Conservation (phyloP, 306 rosid species). For the Betula pendula region DNA sequence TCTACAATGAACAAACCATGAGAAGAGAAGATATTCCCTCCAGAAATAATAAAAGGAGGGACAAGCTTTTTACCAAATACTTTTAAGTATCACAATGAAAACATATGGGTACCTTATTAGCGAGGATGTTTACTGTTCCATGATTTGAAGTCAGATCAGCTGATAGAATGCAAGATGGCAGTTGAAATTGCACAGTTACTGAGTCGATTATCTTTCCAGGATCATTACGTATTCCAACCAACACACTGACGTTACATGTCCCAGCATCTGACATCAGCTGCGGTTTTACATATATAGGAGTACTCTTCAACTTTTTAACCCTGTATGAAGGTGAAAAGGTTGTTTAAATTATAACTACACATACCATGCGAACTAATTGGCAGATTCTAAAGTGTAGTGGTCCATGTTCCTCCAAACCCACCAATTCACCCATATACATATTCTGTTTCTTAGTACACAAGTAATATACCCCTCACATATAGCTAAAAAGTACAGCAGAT, state of each 20-base stretch:
- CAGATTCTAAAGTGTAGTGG: neutral
- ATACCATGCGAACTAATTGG: conserved; percentile 1
- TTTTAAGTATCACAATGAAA: neutral
- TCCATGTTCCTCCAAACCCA: conserved; percentile 17
- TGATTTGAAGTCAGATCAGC: conserved; percentile 79
- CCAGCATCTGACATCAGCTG: conserved; percentile 83
- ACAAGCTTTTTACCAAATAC: neutral
- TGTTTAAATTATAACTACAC: neutral
- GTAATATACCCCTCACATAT: neutral
- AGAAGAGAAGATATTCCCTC: neutral
- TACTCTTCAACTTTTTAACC: conserved; percentile 82
- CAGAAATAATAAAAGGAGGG: neutral
- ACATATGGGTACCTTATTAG: conserved; percentile 63
- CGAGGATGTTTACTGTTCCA: conserved; percentile 77
- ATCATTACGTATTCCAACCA: conserved; percentile 83
- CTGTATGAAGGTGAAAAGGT: conserved; percentile 41
- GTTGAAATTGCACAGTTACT: conserved; percentile 66
- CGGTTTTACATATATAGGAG: conserved; percentile 90
- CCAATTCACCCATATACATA: neutral
- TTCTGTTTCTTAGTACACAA: neutral
- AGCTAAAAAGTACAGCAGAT: neutral
- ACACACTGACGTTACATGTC: conserved; percentile 66
- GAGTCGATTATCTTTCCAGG: conserved; percentile 86
- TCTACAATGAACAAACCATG: neutral
- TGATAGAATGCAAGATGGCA: conserved; percentile 76